Base-by-base conservation (phyloP, 345 rosid species). In the Gossypium anomalum region DNA sequence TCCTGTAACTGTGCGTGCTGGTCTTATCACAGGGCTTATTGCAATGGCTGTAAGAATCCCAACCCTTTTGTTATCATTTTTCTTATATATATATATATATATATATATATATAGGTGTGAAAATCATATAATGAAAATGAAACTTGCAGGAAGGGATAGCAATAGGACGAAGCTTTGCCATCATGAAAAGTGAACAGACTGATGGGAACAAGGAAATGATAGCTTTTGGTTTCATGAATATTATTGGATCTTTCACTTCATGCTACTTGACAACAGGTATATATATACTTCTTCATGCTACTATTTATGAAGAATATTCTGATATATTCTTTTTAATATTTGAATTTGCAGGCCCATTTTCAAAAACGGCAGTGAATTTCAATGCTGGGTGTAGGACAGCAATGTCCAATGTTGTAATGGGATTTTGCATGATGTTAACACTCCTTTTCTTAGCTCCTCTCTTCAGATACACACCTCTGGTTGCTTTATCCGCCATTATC, bases 141-240 rank as follows among this genome's bases (percentile, higher is more conserved):
- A 25, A 69, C 14, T 69, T 51, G 15, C 85, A 92, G 97, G 98
- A 92, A 85, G 98, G 98, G 17, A 87, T 94, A 73, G 97, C 98
- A 10, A 89, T 92, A 9, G 95, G 92, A 73, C 83, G 97, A 75
- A 92, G 97, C 83, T 94, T 92, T 77, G 98, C 93, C 27, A 79
- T 88, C 55, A 75, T 88, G 79, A 82, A 80, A 62, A 94, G 90
- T 76, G 89, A 92, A 71, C 97, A 92, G 79, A 87, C 85, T 3
- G 97, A 94, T 75, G 98, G 98, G 34, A 94, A 90, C 85, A 94
- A 94, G 78, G 98, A 92, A 86, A 94, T 91, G 85, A 69, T 87
- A 38, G 97, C 98, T 61, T 92, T 92, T 79, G 98, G 97, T 70
- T 75, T 92, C 22, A 94, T 94, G 98, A 94, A 90, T 86, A 81